phyloP scores from a whole-genome alignment of 1,284 basidiomycete genomes.

The Puccinia horiana region DNA sequence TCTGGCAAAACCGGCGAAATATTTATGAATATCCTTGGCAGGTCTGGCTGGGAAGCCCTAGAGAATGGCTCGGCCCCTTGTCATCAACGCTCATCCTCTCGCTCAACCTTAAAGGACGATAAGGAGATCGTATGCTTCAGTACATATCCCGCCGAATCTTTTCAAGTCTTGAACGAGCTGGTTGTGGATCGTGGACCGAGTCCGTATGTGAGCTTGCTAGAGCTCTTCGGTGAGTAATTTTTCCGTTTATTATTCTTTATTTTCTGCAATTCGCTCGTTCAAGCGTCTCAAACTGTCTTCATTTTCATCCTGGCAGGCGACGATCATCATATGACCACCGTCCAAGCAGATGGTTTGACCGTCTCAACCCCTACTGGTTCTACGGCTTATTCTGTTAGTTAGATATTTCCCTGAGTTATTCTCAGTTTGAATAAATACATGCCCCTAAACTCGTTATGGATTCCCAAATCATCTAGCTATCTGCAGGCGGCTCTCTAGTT shows the following conservation, averaged over 20 bases:
- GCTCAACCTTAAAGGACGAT: conserved; percentile 63
- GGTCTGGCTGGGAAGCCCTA: conserved; percentile 88
- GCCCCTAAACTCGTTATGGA: background rate
- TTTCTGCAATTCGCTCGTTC: background rate
- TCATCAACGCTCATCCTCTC: conserved; percentile 52
- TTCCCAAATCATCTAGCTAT: conserved; percentile 65
- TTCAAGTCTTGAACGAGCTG: conserved; percentile 96
- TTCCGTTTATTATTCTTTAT: no score
- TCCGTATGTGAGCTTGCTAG: conserved; percentile 92
- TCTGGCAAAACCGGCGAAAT: conserved; percentile 90
- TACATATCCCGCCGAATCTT: conserved; percentile 90
- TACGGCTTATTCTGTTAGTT: conserved; percentile 87
- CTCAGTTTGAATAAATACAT: background rate
- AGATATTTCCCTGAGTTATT: background rate
- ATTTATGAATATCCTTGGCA: conserved; percentile 83
- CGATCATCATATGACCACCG: conserved; percentile 98
- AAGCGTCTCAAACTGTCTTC: background rate
- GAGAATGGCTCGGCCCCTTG: conserved; percentile 68
- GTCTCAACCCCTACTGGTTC: conserved; percentile 97
- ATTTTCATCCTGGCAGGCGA: conserved; percentile 69
- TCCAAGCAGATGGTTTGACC: conserved; percentile 94
- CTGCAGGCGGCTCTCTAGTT: conserved; percentile 94
- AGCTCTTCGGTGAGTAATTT: conserved; percentile 76
- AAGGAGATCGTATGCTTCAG: conserved; percentile 98
- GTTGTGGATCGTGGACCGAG: conserved; percentile 98